Evolutionary conservation across 306 rosid genomes (phyloP).

Genomic region (Myrica gale): DNA sequence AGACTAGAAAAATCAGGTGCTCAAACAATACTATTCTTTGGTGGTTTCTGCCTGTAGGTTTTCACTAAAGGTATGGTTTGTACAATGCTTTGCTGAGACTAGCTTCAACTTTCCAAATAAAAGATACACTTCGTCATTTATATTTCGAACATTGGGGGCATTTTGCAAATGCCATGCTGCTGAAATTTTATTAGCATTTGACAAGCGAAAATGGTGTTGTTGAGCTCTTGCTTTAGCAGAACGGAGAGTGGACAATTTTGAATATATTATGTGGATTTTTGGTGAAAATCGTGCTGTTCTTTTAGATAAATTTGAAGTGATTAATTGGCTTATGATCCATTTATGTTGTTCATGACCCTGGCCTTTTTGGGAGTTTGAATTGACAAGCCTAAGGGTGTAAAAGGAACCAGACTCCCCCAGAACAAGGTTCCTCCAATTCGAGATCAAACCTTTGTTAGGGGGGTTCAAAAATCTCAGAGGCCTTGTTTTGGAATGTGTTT

Average conservation of each 20-base stretch:
- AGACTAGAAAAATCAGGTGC: constrained; percentile 36
- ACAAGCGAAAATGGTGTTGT: constrained; percentile 5
- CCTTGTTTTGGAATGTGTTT: too few species aligned
- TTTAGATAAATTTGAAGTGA: too few species aligned
- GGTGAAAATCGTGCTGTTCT: background rate
- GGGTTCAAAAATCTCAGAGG: too few species aligned
- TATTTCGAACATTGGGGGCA: background rate
- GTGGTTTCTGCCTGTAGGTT: constrained; percentile 42
- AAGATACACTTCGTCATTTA: constrained; percentile 25
- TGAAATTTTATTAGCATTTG: background rate
- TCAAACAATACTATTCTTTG: constrained; percentile 52
- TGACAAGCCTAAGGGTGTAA: too few species aligned
- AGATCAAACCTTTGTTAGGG: too few species aligned
- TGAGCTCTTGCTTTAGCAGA: background rate
- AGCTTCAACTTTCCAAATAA: constrained; percentile 51
- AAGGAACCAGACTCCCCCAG: too few species aligned
- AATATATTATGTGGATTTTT: background rate
- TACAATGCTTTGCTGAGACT: constrained; percentile 54
- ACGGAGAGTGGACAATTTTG: background rate
- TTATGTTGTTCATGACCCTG: too few species aligned
- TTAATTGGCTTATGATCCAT: too few species aligned
- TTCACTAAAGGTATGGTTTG: constrained; percentile 58
- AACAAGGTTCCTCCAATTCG: too few species aligned
- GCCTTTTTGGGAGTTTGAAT: too few species aligned
- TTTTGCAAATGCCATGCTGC: constrained; percentile 11